Percentiles rank a stretch among this genome's conserved stretches.
These are phyloP conservation scores for Heterobasidion parviporum DNA, from an alignment of 1,284 basidiomycete genomes.

Conservation along the genomic window DNA sequence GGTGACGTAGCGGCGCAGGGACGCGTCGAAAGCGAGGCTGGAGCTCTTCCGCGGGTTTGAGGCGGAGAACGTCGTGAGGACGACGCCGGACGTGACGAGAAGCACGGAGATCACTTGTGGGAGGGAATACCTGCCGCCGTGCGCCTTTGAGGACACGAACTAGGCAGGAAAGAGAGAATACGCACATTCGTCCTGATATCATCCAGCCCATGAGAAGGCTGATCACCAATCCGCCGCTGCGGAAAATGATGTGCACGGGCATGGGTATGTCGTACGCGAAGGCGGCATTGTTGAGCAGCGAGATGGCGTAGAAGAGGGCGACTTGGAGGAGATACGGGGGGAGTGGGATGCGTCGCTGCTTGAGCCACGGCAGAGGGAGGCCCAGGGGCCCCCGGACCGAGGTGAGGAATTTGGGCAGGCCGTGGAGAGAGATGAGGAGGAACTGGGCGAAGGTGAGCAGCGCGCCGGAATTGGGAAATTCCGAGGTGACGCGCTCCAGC, in stretches of 20 bases:
- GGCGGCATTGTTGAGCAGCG: slow-evolving; percentile 85
- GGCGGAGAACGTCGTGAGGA: slow-evolving; percentile 78
- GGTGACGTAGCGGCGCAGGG: slow-evolving; percentile 40
- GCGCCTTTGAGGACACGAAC: background rate
- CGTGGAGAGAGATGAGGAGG: slow-evolving; percentile 61
- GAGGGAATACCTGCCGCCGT: slow-evolving; percentile 47
- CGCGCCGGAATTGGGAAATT: slow-evolving; percentile 59
- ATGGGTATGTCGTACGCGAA: slow-evolving; percentile 86
- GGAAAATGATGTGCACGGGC: slow-evolving; percentile 91
- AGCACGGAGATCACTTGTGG: slow-evolving; percentile 68
- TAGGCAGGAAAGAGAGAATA: slow-evolving; percentile 8
- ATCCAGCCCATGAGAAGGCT: slow-evolving; percentile 72
- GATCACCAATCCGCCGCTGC: slow-evolving; percentile 83
- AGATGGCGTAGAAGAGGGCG: slow-evolving; percentile 72
- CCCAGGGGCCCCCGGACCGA: slow-evolving; percentile 12
- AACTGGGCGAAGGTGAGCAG: slow-evolving; percentile 86
- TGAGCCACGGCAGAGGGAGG: slow-evolving; percentile 34
- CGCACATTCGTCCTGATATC: slow-evolving; percentile 48
- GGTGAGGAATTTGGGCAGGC: slow-evolving; percentile 50
- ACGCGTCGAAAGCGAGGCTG: slow-evolving; percentile 1
- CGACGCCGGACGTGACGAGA: slow-evolving; percentile 75
- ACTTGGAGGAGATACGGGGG: slow-evolving; percentile 77
- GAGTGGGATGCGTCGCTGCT: slow-evolving; percentile 65
- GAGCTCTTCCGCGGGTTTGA: slow-evolving; percentile 17
- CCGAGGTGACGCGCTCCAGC: slow-evolving; percentile 56